phyloP scores from a whole-genome alignment of 495 filamentous ascomycete genomes.

The Copromyces sp. region DNA sequence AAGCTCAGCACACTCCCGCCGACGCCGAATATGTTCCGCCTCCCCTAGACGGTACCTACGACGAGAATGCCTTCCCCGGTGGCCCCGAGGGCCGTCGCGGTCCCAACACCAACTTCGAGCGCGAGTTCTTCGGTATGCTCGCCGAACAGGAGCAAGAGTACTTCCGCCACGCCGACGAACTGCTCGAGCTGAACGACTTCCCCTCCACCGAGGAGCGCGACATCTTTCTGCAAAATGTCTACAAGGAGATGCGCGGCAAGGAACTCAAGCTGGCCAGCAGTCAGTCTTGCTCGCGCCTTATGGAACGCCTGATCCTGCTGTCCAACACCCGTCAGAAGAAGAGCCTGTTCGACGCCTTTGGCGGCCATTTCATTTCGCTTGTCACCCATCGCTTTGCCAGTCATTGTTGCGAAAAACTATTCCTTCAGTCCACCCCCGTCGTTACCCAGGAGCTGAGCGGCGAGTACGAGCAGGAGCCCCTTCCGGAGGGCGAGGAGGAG shows the following conservation, averaged over 20 bases:
- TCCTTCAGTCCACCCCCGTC: slow-evolving; percentile 66
- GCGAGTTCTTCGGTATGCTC: slow-evolving; percentile 79
- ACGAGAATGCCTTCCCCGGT: slow-evolving; percentile 14
- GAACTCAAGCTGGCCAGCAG: slow-evolving; percentile 92
- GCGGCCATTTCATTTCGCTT: slow-evolving; percentile 77
- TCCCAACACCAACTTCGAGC: slow-evolving; percentile 24
- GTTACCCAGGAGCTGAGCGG: slow-evolving; percentile 62
- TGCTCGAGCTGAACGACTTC: slow-evolving; percentile 85
- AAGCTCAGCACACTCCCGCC: slow-evolving; percentile 5
- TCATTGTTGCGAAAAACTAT: slow-evolving; percentile 92
- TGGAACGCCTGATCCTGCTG: slow-evolving; percentile 82
- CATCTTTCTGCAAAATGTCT: slow-evolving; percentile 78
- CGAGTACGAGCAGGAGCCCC: slow-evolving; percentile 9
- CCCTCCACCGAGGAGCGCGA: slow-evolving; percentile 61
- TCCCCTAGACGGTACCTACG: slow-evolving; percentile 14
- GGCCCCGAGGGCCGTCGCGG: not conserved
- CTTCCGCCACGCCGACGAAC: slow-evolving; percentile 77
- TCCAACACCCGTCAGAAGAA: slow-evolving; percentile 76
- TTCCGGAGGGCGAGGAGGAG: slow-evolving; percentile 19
- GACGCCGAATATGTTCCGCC: slow-evolving; percentile 19
- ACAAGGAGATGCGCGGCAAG: slow-evolving; percentile 75
- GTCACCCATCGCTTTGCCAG: slow-evolving; percentile 92
- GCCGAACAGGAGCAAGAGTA: slow-evolving; percentile 88
- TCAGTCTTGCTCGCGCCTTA: slow-evolving; percentile 85
- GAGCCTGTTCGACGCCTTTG: slow-evolving; percentile 70